Conservation (phyloP, 192 early-diverging fungal species). For the Backusella macrospora region DNA sequence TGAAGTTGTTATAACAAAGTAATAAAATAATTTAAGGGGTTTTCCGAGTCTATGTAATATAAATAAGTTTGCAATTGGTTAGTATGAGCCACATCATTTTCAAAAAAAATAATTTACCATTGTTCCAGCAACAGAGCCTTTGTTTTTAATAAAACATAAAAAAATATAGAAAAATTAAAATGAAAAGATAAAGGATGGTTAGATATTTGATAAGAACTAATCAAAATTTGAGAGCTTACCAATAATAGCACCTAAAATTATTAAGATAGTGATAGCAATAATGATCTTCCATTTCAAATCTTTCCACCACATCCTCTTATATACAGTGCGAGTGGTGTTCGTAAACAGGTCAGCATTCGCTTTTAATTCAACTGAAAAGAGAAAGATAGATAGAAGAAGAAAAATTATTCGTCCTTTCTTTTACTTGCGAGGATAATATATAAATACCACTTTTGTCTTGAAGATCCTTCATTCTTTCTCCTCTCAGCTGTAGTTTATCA, state of each 20-base stretch:
- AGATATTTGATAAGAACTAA: background rate
- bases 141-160: background rate
- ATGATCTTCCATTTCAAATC: conserved; percentile 96
- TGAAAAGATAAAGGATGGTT: background rate
- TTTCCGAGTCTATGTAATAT: background rate
- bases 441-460: conserved; percentile 72
- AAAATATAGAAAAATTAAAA: background rate
- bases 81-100: background rate
- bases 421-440: background rate
- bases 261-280: conserved; percentile 67
- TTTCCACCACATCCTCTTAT: conserved; percentile 78
- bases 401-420: background rate
- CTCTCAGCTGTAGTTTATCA: conserved; percentile 81
- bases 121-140: background rate
- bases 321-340: conserved; percentile 27
- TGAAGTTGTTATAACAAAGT: background rate
- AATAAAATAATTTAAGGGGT: background rate
- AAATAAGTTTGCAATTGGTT: background rate
- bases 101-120: background rate
- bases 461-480: conserved; percentile 80
- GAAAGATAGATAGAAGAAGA: background rate
- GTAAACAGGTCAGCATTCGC: conserved; percentile 28
- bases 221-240: conserved; percentile 40
- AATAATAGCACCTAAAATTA: conserved; percentile 83
- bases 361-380: conserved; percentile 25